phyloP scores from a whole-genome alignment of 2,329 filamentous ascomycete genomes.

The Ophiosphaerella korrae region DNA sequence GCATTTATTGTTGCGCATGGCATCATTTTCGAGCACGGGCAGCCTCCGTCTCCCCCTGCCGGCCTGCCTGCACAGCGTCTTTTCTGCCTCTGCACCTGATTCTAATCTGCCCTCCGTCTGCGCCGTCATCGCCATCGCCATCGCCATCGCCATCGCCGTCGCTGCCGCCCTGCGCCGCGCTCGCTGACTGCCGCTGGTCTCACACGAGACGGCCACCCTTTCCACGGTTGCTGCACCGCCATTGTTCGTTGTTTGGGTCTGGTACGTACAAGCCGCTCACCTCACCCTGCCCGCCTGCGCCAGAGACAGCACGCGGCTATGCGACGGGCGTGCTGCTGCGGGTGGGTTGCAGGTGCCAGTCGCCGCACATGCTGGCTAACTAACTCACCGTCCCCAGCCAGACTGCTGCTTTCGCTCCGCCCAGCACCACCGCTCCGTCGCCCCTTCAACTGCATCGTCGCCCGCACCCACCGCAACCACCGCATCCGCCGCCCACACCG shows the following conservation, averaged over 20 bases:
- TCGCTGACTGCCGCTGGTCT: no score
- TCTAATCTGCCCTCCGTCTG: no score
- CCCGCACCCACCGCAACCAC: background rate
- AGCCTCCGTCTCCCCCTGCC: conserved; percentile 3
- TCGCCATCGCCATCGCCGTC: background rate
- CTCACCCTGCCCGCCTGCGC: background rate
- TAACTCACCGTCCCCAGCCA: conserved; percentile 8
- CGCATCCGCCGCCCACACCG: no score
- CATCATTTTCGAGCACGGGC: conserved; percentile 11
- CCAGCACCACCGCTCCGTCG: conserved; percentile 1
- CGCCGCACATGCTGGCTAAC: conserved; percentile 10
- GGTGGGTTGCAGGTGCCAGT: background rate
- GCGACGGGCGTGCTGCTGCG: background rate
- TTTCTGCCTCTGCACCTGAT: background rate
- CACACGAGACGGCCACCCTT: no score
- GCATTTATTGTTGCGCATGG: conserved; percentile 4
- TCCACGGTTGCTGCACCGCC: no score
- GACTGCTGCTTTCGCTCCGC: conserved; percentile 6
- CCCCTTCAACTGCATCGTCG: conserved; percentile 6
- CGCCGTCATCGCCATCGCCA: background rate
- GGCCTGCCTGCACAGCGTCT: background rate
- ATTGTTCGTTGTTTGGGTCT: no score
- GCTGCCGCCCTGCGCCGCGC: no score
- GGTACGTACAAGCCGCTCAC: background rate
- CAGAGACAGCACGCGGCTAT: background rate